Evolutionary conservation across 2,329 filamentous ascomycete species (phyloP).

Genomic region (Exophiala mesophila): DNA sequence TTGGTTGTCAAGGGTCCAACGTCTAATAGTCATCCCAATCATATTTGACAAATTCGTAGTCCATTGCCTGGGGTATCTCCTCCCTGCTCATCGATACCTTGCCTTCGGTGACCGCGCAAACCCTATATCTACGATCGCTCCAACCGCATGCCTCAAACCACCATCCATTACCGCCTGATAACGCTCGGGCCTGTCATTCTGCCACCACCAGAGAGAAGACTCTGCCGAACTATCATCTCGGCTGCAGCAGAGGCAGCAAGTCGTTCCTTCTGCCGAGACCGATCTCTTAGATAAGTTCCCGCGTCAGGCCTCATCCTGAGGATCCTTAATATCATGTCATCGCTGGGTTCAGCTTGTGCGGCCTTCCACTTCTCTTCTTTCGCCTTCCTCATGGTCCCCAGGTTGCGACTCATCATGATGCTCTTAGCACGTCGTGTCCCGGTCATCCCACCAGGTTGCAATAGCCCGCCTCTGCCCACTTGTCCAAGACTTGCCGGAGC

Average conservation of each 20-base stretch:
- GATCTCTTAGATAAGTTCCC: conserved; percentile 76
- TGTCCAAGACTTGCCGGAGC: conserved; percentile 54
- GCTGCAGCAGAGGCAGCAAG: conserved; percentile 85
- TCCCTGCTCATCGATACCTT: no score
- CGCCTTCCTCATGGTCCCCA: conserved; percentile 92
- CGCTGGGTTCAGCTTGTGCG: conserved; percentile 90
- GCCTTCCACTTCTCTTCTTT: conserved; percentile 96
- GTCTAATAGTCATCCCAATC: no score
- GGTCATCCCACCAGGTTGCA: conserved; percentile 44
- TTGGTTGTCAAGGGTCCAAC: no score
- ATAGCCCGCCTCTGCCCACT: conserved; percentile 45
- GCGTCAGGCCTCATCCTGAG: conserved; percentile 93
- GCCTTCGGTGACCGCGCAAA: no score
- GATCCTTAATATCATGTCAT: conserved; percentile 96
- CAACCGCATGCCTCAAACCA: no score
- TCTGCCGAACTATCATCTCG: conserved; percentile 91
- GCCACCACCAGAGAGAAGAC: conserved; percentile 59
- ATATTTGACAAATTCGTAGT: no score
- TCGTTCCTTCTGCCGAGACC: conserved; percentile 88
- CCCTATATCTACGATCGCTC: no score
- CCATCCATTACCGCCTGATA: conserved; percentile 23
- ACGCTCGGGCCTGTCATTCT: conserved; percentile 44
- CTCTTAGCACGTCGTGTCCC: conserved; percentile 55
- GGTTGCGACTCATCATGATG: conserved; percentile 89
- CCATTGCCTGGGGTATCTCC: no score